These are phyloP conservation scores for Nigrospora osmanthi DNA, from an alignment of 2,329 filamentous ascomycete genomes.

Conservation along the genomic window DNA sequence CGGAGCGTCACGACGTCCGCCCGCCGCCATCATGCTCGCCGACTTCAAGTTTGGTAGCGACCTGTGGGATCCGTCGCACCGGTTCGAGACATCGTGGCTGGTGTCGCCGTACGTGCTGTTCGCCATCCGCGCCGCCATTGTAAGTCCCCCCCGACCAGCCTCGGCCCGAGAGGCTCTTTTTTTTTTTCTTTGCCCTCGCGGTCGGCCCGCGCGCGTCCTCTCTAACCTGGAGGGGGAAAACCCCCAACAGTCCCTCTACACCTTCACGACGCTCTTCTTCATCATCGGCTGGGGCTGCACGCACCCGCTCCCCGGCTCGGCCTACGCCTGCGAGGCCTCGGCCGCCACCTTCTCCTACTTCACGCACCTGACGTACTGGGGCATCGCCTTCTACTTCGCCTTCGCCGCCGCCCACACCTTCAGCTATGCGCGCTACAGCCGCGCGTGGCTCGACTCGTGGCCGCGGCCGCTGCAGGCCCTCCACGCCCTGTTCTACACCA, in stretches of 20 bases:
- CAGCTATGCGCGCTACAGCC: constrained; percentile 50
- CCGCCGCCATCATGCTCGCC: constrained; percentile 1
- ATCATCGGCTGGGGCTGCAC: constrained; percentile 58
- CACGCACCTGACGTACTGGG: constrained; percentile 77
- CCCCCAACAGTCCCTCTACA: constrained; percentile 44
- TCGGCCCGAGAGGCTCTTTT: no score
- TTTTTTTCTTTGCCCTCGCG: no score
- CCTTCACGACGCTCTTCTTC: constrained; percentile 62
- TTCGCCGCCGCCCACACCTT: constrained; percentile 61
- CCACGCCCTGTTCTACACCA: constrained; percentile 58
- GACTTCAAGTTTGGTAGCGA: constrained; percentile 14
- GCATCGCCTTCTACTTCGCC: constrained; percentile 70
- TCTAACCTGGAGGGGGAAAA: no score
- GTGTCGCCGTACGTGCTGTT: constrained; percentile 59
- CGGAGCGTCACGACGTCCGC: not conserved
- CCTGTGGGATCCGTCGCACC: constrained; percentile 48
- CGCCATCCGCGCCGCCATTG: constrained; percentile 44
- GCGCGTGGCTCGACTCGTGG: constrained; percentile 49
- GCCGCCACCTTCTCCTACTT: constrained; percentile 69
- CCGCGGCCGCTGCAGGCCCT: constrained; percentile 56
- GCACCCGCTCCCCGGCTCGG: constrained; percentile 27
- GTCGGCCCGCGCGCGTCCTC: no score
- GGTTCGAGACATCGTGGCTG: constrained; percentile 76
- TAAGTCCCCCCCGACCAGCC: constrained; percentile 26
- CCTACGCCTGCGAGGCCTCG: constrained; percentile 32